These are phyloP conservation scores for Geotrichum reessii DNA, from an alignment of 1,139 yeast species.

Conservation along the genomic window DNA sequence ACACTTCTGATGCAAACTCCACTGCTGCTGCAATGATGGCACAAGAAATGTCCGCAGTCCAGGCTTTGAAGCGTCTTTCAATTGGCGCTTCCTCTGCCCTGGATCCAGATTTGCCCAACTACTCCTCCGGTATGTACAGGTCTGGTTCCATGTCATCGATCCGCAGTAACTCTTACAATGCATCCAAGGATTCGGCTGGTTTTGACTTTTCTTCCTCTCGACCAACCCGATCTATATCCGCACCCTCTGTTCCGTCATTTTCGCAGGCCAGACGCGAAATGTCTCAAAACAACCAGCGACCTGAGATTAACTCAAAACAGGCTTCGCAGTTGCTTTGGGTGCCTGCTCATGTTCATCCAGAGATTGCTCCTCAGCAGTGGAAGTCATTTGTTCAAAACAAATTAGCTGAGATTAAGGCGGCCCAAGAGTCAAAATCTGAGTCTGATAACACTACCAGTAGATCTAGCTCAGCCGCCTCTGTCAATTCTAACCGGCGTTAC, in stretches of 20 bases:
- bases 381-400: slow-evolving; percentile 73
- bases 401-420: slow-evolving; percentile 64
- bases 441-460: slow-evolving; percentile 6
- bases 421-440: slow-evolving; percentile 21
- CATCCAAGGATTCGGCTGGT: slow-evolving; percentile 4
- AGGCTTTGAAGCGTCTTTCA: slow-evolving; percentile 44
- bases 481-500: slow-evolving; percentile 26
- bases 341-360: slow-evolving; percentile 91
- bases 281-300: background rate
- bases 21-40: slow-evolving; percentile 41
- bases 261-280: background rate
- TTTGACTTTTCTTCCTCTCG: slow-evolving; percentile 13
- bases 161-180: background rate
- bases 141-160: background rate
- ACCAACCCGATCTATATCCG: slow-evolving; percentile 6
- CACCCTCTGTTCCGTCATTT: slow-evolving; percentile 2
- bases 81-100: slow-evolving; percentile 40
- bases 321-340: slow-evolving; percentile 63
- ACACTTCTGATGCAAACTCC: slow-evolving; percentile 12
- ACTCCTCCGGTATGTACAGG: slow-evolving; percentile 12
- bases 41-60: slow-evolving; percentile 45
- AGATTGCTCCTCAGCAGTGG: slow-evolving; percentile 87
- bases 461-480: slow-evolving; percentile 2
- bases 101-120: slow-evolving; percentile 44
- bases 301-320: slow-evolving; percentile 20